These are phyloP conservation scores for Begonia loranthoides DNA, from an alignment of 306 rosid genomes.

Conservation along the genomic window DNA sequence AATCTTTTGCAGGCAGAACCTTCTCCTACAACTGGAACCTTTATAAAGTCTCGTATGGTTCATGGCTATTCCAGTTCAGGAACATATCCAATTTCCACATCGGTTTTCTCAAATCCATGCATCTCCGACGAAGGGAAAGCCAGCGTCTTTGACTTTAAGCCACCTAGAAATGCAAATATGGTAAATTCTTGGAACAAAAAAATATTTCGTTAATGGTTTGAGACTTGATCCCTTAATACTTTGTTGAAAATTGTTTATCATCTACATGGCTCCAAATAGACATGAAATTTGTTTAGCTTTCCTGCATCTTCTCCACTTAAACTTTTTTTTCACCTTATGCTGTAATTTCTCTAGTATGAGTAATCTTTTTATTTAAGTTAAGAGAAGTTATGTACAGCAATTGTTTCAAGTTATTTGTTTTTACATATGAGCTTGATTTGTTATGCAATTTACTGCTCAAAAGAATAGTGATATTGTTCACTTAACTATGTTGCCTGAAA, in stretches of 20 bases:
- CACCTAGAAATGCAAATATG: slow-evolving; percentile 41
- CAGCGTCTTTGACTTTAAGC: slow-evolving; percentile 70
- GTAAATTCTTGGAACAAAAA: slow-evolving; percentile 26
- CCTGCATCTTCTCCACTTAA: too few relatives aligned
- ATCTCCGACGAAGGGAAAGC: slow-evolving; percentile 36
- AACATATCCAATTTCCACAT: slow-evolving; percentile 31
- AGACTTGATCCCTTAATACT: too few relatives aligned
- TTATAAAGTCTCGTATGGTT: slow-evolving; percentile 44
- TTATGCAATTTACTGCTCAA: not conserved
- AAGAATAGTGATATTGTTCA: not conserved
- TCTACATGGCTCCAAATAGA: too few relatives aligned
- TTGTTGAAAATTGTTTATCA: too few relatives aligned
- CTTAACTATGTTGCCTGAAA: not conserved
- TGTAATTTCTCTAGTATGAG: too few relatives aligned
- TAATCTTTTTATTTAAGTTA: too few relatives aligned
- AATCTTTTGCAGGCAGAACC: slow-evolving; percentile 69
- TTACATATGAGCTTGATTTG: not conserved
- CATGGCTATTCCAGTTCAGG: slow-evolving; percentile 32
- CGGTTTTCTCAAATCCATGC: slow-evolving; percentile 31
- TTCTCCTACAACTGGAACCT: slow-evolving; percentile 92
- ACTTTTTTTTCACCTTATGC: too few relatives aligned
- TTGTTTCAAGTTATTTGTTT: not conserved
- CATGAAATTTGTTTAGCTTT: too few relatives aligned
- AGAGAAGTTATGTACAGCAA: too few relatives aligned
- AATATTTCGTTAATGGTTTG: slow-evolving; percentile 12